Conservation (phyloP, 495 filamentous ascomycete genomes). For the Endocarpon pusillum region DNA sequence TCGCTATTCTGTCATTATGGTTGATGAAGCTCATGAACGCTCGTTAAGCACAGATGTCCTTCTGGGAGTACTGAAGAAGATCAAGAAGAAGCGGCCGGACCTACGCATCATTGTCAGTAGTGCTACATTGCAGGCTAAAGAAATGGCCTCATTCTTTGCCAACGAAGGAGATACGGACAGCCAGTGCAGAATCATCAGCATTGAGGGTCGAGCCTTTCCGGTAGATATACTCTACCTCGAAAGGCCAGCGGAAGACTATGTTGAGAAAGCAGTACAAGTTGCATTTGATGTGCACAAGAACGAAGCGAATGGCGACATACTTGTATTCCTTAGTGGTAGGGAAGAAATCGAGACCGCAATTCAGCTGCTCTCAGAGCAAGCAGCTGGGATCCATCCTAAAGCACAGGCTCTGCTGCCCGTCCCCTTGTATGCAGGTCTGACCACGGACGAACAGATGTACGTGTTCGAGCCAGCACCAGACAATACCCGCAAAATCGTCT, state of each 20-base stretch:
- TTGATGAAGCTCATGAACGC: conserved; percentile 94
- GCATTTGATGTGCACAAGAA: conserved; percentile 87
- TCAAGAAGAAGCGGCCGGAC: conserved; percentile 63
- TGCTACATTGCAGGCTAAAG: conserved; percentile 83
- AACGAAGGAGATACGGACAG: conserved; percentile 17
- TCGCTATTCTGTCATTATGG: conserved; percentile 93
- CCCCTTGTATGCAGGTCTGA: conserved; percentile 78
- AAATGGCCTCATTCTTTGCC: conserved; percentile 71
- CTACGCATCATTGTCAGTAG: conserved; percentile 84
- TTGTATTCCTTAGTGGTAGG: conserved; percentile 82
- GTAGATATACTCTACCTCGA: conserved; percentile 81
- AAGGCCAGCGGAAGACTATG: conserved; percentile 67
- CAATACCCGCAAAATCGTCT: conserved; percentile 76
- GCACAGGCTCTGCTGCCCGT: conserved; percentile 54
- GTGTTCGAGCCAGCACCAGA: conserved; percentile 79
- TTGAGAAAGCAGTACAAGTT: conserved; percentile 71
- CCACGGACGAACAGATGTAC: conserved; percentile 79
- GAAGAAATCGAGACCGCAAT: conserved; percentile 83
- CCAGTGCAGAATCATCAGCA: conserved; percentile 60
- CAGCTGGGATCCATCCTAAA: conserved; percentile 53
- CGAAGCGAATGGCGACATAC: conserved; percentile 72
- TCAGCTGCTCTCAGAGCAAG: conserved; percentile 61
- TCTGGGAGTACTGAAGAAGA: conserved; percentile 88
- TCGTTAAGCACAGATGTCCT: conserved; percentile 89
- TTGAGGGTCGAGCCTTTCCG: conserved; percentile 83